Conservation (phyloP, 116 monocot genomes). For the Trichopus zeylanicus region DNA sequence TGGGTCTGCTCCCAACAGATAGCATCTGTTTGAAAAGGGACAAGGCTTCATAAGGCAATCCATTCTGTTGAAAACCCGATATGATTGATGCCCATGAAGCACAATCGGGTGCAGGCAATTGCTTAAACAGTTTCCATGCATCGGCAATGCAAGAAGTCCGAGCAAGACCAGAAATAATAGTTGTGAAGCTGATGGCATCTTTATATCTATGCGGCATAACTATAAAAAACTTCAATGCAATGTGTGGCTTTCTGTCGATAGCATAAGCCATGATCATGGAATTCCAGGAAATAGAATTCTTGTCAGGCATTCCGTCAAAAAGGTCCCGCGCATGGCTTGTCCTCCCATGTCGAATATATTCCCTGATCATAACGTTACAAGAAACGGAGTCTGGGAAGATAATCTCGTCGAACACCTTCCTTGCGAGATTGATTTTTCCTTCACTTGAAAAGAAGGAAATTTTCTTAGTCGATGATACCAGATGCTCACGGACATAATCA, state of each 20-base stretch:
- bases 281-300: slow-evolving; percentile 10
- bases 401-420: slow-evolving; percentile 1
- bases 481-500: not conserved
- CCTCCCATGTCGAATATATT: not conserved
- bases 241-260: not conserved
- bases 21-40: slow-evolving; percentile 12
- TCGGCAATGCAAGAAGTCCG: not conserved
- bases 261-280: slow-evolving; percentile 17
- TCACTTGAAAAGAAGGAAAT: too few relatives aligned
- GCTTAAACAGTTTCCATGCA: slow-evolving; percentile 2
- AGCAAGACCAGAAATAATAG: slow-evolving; percentile 8
- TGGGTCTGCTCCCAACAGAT: not conserved
- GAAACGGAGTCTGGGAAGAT: not conserved
- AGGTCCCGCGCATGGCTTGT: slow-evolving; percentile 1
- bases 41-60: slow-evolving; percentile 5
- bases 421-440: not conserved
- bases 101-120: not conserved
- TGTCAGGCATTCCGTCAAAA: slow-evolving; percentile 7
- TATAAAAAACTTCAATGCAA: slow-evolving; percentile 8
- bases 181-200: slow-evolving; percentile 9
- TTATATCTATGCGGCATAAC: slow-evolving; percentile 7
- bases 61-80: slow-evolving; percentile 6
- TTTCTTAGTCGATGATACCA: slow-evolving; percentile 1
- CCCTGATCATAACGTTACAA: slow-evolving; percentile 6
- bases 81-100: not conserved